Conservation (phyloP, 768 basidiomycete genomes). For the Leccinum incarnatum region DNA sequence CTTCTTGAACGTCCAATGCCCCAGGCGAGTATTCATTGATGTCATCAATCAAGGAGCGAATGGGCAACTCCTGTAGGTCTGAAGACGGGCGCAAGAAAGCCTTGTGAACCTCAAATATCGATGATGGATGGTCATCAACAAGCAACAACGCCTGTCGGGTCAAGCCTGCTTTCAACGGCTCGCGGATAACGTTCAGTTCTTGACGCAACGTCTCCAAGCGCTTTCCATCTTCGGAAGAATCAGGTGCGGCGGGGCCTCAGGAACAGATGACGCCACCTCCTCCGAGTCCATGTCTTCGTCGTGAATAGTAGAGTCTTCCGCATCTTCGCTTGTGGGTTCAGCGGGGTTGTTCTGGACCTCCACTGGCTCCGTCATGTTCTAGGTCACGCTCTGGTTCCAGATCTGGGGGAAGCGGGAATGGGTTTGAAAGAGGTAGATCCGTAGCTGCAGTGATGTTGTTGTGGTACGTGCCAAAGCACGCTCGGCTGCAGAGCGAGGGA, state of each 20-base stretch:
- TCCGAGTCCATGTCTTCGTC: constrained; percentile 31
- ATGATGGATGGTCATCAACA: constrained; percentile 81
- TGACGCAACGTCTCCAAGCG: constrained; percentile 60
- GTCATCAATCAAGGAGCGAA: constrained; percentile 74
- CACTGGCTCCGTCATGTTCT: constrained; percentile 13
- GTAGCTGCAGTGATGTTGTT: constrained; percentile 91
- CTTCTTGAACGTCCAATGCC: constrained; percentile 69
- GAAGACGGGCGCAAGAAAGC: constrained; percentile 71
- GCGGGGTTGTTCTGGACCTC: constrained; percentile 25
- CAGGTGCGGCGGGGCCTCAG: constrained; percentile 15
- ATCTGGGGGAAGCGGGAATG: constrained; percentile 69
- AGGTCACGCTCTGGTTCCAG: constrained; percentile 37
- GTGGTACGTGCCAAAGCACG: constrained; percentile 79
- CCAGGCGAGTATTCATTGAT: constrained; percentile 64
- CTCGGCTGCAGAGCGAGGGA: constrained; percentile 83
- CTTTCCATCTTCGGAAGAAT: constrained; percentile 34
- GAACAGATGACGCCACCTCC: constrained; percentile 15
- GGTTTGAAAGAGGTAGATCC: constrained; percentile 80
- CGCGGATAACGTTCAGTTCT: constrained; percentile 63
- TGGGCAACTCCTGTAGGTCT: constrained; percentile 59
- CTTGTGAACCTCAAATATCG: constrained; percentile 84
- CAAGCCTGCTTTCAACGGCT: constrained; percentile 61
- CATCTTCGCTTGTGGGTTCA: constrained; percentile 30
- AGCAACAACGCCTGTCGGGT: constrained; percentile 70
- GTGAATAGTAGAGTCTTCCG: constrained; percentile 18